phyloP scores from a whole-genome alignment of 768 basidiomycete species.

The Tylopilus cervinicoccineus region DNA sequence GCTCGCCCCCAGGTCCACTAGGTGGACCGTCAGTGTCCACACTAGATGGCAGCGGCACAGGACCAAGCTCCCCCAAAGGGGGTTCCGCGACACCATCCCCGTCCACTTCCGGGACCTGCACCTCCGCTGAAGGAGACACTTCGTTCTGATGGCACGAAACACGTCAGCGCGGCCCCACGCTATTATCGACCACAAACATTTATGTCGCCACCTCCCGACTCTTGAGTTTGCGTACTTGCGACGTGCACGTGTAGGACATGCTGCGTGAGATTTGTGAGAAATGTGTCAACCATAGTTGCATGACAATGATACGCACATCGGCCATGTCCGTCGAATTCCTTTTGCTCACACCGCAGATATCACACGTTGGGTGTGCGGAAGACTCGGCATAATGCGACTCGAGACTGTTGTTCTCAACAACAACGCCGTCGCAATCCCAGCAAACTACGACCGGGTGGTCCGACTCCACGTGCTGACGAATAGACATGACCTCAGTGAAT shows the following conservation, averaged over 20 bases:
- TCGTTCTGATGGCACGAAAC: constrained; percentile 4
- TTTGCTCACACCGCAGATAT: constrained; percentile 16
- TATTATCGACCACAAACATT: not conserved
- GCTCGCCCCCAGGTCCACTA: not conserved
- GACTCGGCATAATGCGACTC: constrained; percentile 23
- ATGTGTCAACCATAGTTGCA: not conserved
- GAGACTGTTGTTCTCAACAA: constrained; percentile 19
- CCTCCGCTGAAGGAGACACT: not conserved
- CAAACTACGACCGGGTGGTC: constrained; percentile 26
- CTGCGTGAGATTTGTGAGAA: constrained; percentile 13
- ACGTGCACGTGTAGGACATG: constrained; percentile 19
- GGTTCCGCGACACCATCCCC: not conserved
- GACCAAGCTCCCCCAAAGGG: not conserved
- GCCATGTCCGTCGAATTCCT: constrained; percentile 13
- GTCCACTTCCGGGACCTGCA: not conserved
- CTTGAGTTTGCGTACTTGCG: constrained; percentile 1
- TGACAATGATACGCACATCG: constrained; percentile 15
- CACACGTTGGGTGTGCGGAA: constrained; percentile 20
- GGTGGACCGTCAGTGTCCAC: not conserved
- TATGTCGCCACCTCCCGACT: not conserved
- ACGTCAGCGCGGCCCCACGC: constrained; percentile 2
- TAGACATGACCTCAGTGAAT: not conserved
- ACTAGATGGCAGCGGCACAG: not conserved
- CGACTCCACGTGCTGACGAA: constrained; percentile 19
- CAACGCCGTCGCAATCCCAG: constrained; percentile 28